These are phyloP conservation scores for Brassica balearica DNA, from an alignment of 441 rosid species.

Conservation along the genomic window DNA sequence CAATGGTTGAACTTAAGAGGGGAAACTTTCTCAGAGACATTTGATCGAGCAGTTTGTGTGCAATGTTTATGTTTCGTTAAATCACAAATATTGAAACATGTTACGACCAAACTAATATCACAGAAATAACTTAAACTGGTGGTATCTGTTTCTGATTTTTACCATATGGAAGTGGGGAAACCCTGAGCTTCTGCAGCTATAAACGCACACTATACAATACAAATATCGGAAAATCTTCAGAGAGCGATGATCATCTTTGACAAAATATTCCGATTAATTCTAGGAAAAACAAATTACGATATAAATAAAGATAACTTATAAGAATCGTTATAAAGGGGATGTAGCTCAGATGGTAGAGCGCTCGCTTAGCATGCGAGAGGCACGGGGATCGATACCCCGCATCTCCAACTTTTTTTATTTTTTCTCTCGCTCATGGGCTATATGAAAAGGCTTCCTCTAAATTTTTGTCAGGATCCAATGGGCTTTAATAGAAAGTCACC, in stretches of 20 bases:
- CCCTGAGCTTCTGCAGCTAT: constrained; percentile 1
- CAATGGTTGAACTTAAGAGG: background rate
- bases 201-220: background rate
- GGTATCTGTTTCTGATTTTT: background rate
- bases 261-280: background rate
- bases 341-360: constrained; percentile 99
- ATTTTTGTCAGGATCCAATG: too few relatives aligned
- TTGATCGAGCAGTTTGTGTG: constrained; percentile 31
- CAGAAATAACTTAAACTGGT: background rate
- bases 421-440: too few relatives aligned
- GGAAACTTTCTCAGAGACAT: constrained; percentile 8
- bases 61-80: background rate
- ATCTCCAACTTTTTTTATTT: background rate
- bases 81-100: background rate
- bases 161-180: background rate
- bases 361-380: constrained; percentile 99
- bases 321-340: constrained; percentile 39
- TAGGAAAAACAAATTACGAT: too few relatives aligned
- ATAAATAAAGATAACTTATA: too few relatives aligned
- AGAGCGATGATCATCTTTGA: background rate
- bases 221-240: constrained; percentile 16
- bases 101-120: constrained; percentile 2
- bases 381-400: constrained; percentile 80
- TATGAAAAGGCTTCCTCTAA: too few relatives aligned
- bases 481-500: too few relatives aligned